phyloP scores from a whole-genome alignment of 208 protist genomes.

The Borovskyia barvae region DNA sequence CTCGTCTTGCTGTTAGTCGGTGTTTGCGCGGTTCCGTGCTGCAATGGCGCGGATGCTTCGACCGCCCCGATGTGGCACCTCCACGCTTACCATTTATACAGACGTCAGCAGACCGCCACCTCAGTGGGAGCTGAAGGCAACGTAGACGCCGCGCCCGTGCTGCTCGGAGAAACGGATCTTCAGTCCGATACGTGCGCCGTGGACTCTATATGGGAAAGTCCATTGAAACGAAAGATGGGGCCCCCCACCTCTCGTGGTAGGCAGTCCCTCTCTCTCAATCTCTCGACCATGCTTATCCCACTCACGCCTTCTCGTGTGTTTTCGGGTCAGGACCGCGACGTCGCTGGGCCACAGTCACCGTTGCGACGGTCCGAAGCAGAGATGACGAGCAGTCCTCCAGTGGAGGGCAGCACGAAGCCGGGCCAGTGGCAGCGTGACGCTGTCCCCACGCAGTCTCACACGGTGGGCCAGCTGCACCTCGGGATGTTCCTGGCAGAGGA shows the following conservation, averaged over 20 bases:
- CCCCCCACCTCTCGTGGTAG: background rate
- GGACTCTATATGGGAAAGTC: background rate
- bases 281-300: background rate
- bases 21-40: no score
- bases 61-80: background rate
- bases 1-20: no score
- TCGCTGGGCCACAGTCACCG: background rate
- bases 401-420: no score
- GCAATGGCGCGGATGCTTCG: background rate
- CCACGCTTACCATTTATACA: slow-evolving; percentile 13
- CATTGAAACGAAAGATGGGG: background rate
- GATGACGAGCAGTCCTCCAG: no score
- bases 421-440: slow-evolving; percentile 9
- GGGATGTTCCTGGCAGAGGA: slow-evolving; percentile 12
- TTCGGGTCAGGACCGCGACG: no score
- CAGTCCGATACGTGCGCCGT: background rate
- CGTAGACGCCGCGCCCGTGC: background rate
- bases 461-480: slow-evolving; percentile 12
- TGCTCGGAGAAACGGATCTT: background rate
- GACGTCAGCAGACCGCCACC: background rate
- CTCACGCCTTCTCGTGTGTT: background rate
- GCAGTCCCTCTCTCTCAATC: slow-evolving; percentile 5
- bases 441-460: background rate
- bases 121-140: background rate
- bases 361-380: no score